A percentile compares a stretch with the other conserved stretches of the same genome.
Conservation (phyloP, 1,139 yeast species). For the Lodderomyces pseudojiufengensis region DNA sequence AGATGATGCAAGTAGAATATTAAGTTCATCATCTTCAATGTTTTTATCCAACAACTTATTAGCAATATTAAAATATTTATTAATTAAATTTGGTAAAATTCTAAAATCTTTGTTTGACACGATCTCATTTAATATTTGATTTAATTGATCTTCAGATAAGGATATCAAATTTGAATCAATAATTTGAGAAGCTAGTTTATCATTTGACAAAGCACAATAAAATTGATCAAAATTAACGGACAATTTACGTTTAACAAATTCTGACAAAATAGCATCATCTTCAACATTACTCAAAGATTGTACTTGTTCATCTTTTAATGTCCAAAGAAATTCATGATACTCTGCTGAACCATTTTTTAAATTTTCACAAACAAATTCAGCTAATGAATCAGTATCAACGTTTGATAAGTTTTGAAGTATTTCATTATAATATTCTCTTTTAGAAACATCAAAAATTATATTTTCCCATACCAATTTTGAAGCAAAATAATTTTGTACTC, state of each 20-base stretch:
- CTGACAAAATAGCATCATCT: slow-evolving; percentile 2
- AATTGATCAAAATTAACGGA: slow-evolving; percentile 7
- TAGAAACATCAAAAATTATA: slow-evolving; percentile 4
- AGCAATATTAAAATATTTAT: slow-evolving; percentile 12
- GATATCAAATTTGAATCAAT: slow-evolving; percentile 21
- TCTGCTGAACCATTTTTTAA: background rate
- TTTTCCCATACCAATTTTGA: slow-evolving; percentile 18
- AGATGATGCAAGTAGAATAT: slow-evolving; percentile 22
- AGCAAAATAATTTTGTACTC: slow-evolving; percentile 16
- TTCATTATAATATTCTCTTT: slow-evolving; percentile 10
- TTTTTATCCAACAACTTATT: slow-evolving; percentile 16
- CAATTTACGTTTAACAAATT: slow-evolving; percentile 5
- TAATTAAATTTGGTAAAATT: slow-evolving; percentile 22
- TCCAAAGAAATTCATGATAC: slow-evolving; percentile 15
- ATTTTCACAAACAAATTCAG: slow-evolving; percentile 6
- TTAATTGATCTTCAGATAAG: slow-evolving; percentile 20
- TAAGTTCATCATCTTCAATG: slow-evolving; percentile 18
- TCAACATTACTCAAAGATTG: slow-evolving; percentile 3
- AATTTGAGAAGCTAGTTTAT: slow-evolving; percentile 5
- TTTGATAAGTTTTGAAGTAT: slow-evolving; percentile 8
- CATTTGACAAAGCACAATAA: too few relatives aligned
- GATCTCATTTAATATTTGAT: slow-evolving; percentile 15
- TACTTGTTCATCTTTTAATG: slow-evolving; percentile 15
- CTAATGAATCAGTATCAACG: slow-evolving; percentile 3
- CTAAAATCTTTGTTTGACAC: slow-evolving; percentile 16